These are phyloP conservation scores for Epichloe sibirici DNA, from an alignment of 2,329 filamentous ascomycete species.

Conservation along the genomic window DNA sequence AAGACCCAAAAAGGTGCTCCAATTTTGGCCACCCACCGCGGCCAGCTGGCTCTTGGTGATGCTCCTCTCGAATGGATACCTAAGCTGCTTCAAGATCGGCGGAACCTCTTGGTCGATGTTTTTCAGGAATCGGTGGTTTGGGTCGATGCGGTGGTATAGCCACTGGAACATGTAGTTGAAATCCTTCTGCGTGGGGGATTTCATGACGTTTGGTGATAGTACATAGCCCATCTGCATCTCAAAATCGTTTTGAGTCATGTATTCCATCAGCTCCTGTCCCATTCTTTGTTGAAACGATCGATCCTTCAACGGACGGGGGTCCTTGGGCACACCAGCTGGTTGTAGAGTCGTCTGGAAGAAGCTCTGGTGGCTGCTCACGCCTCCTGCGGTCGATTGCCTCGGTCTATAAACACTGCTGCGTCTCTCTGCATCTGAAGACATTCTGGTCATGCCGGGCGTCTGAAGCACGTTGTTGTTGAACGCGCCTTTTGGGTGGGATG, in stretches of 20 bases:
- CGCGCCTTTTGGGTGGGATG: conserved; percentile 59
- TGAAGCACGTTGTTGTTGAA: conserved; percentile 8
- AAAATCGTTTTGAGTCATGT: conserved; percentile 85
- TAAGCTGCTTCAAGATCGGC: conserved; percentile 78
- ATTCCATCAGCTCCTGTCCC: conserved; percentile 82
- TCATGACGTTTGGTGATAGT: conserved; percentile 80
- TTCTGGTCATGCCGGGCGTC: conserved; percentile 43
- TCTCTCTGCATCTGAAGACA: conserved; percentile 43
- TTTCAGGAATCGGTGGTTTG: conserved; percentile 84
- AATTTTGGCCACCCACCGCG: conserved; percentile 92
- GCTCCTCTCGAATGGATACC: conserved; percentile 88
- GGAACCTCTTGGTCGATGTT: conserved; percentile 93
- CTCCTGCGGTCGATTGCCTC: conserved; percentile 55
- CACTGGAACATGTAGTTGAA: conserved; percentile 98
- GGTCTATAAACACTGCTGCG: conserved; percentile 73
- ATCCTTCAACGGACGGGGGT: conserved; percentile 79
- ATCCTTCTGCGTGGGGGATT: conserved; percentile 93
- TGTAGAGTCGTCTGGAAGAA: conserved; percentile 87
- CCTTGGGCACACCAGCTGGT: conserved; percentile 68
- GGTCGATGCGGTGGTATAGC: conserved; percentile 92
- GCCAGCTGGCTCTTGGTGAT: conserved; percentile 95
- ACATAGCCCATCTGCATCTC: conserved; percentile 96
- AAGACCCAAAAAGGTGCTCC: conserved; percentile 86
- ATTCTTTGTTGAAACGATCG: conserved; percentile 69
- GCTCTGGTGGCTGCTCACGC: conserved; percentile 63